Evolutionary conservation across 78 protist genomes (phyloP).

Genomic region (Tieghemostelium lacteum): DNA sequence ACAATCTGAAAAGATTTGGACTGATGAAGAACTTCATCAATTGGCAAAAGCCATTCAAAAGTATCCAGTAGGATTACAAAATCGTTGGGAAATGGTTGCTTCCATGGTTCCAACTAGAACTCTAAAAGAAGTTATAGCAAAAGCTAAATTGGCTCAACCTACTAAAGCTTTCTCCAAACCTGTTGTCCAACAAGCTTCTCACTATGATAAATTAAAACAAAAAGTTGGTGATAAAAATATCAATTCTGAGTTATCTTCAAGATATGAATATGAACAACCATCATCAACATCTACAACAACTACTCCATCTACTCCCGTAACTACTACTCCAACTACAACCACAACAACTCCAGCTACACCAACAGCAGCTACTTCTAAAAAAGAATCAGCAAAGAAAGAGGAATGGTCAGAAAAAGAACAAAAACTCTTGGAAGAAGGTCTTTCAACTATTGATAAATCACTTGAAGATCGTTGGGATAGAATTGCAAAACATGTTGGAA

Average conservation of each 20-base stretch:
- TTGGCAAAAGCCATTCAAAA: constrained; percentile 85
- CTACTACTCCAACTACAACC: neutral
- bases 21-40: constrained; percentile 80
- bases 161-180: constrained; percentile 72
- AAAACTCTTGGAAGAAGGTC: constrained; percentile 76
- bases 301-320: neutral
- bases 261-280: constrained; percentile 10
- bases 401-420: constrained; percentile 80
- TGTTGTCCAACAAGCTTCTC: constrained; percentile 13
- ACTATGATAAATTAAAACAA: constrained; percentile 63
- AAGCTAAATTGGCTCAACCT: constrained; percentile 78
- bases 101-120: constrained; percentile 78
- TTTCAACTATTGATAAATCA: constrained; percentile 51
- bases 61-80: constrained; percentile 64
- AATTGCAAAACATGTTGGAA: constrained; percentile 55
- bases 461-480: constrained; percentile 77
- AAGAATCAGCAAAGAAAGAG: neutral
- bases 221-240: constrained; percentile 62
- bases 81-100: constrained; percentile 85
- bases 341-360: neutral
- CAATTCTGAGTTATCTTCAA: constrained; percentile 28
- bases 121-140: constrained; percentile 77
- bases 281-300: constrained; percentile 37
- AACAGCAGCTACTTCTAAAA: constrained; percentile 33
- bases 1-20: constrained; percentile 66